Evolutionary conservation across 768 basidiomycete genomes (phyloP), one percentile per base, ranked within the genome.

Genomic region (Russula griseocarnosa): DNA sequence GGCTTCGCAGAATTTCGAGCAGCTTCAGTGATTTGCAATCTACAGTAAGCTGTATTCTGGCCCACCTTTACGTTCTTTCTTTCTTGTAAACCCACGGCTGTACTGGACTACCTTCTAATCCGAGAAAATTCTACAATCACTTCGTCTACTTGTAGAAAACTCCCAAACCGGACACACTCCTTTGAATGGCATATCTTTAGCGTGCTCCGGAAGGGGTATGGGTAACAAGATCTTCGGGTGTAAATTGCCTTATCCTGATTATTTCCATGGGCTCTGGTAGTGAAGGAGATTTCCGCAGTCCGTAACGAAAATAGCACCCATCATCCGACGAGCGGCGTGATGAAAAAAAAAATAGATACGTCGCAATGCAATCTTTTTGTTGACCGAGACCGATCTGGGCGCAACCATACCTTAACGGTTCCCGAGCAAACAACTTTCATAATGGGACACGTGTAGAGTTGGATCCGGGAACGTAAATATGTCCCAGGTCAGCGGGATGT

Each of bases 321-420:
- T 47, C 62, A 65, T 42, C 40, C 44, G 63, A 60, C 56, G 58
- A 34, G 54, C 57, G 62, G 62, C 32, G 62, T 63, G 44, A 62
- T 58, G 32, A 36, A 50, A 26, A 36, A 50, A 26, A 56, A 50
- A 24, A 36, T 40, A 40, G 22, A 22, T 53, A 24, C 22, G 20
- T 46, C 26, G 53, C n/a, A 28, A 65, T 59, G 58, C 24, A 58
- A 58, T 64, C 66, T 58, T 5, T 30, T 24, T 24, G 30, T 22
- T 26, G 50, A 59, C 58, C 58, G 59, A 57, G 36, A 47, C 53
- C 44, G 28, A 49, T 22, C 60, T 34, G 58, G 63, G 59, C 59
- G 54, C 55, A 44, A 52, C 22, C 36, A 38, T 62, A 40, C 52
- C 22, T 36, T 34, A 42, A 34, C 24, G 32, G 30, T 60, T 58